These are phyloP conservation scores for Colletotrichum tropicale DNA, from an alignment of 2,329 filamentous ascomycete genomes.

Conservation along the genomic window DNA sequence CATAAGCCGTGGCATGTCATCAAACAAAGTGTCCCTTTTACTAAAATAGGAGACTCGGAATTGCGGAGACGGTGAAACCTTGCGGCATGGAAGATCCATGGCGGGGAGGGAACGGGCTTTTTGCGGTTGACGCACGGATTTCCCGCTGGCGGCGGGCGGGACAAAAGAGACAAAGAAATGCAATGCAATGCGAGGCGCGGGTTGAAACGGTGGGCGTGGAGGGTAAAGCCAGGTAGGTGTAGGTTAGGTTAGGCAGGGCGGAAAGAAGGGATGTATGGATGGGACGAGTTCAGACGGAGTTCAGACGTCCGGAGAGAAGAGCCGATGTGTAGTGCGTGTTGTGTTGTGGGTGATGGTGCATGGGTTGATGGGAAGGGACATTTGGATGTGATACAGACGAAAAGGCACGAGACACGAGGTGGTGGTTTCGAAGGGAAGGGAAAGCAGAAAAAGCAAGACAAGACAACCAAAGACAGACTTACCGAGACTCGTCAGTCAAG, in stretches of 20 bases:
- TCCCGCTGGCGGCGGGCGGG: neutral
- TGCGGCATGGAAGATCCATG: conserved; percentile 17
- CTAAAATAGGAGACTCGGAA: neutral
- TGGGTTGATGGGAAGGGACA: neutral
- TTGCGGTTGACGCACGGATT: neutral
- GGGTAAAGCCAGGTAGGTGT: neutral
- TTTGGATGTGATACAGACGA: neutral
- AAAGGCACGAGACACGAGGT: neutral
- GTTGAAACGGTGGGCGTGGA: conserved; percentile 9
- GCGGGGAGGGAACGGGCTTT: neutral
- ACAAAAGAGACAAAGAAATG: conserved; percentile 2
- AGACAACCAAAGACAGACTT: neutral
- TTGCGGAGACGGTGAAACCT: conserved; percentile 7
- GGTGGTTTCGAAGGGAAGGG: neutral
- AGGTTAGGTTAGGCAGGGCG: neutral
- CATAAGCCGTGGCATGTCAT: neutral
- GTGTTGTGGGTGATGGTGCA: neutral
- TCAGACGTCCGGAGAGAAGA: neutral
- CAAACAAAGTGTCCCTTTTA: neutral
- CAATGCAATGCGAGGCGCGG: conserved; percentile 1
- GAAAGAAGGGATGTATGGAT: neutral
- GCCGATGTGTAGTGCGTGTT: neutral
- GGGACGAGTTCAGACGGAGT: conserved; percentile 6
- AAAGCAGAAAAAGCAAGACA: neutral
- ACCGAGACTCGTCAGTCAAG: conserved; percentile 22